Percentiles rank a stretch among this genome's conserved stretches.
These are phyloP conservation scores for Monascus purpureus DNA, from an alignment of 495 filamentous ascomycete genomes.

Conservation along the genomic window DNA sequence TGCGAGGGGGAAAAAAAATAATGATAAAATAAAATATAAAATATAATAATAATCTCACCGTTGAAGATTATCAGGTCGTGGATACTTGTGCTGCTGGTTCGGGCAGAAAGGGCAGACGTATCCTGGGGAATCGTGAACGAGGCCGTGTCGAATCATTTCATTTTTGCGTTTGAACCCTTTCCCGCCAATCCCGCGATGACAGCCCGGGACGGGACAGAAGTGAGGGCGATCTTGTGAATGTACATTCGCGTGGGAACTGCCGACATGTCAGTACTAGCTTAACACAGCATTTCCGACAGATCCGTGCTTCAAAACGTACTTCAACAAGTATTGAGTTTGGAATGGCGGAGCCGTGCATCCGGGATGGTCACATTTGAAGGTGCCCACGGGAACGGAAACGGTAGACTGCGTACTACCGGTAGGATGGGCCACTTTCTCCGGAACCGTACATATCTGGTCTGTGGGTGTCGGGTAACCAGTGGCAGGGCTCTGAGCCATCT, in stretches of 20 bases:
- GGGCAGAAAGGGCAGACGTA: slow-evolving; percentile 97
- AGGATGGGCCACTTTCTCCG: slow-evolving; percentile 13
- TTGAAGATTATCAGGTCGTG: slow-evolving; percentile 92
- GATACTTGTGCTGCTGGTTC: slow-evolving; percentile 92
- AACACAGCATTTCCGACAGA: slow-evolving; percentile 12
- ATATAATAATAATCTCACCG: too few relatives aligned
- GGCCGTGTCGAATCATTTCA: slow-evolving; percentile 95
- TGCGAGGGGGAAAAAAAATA: not conserved
- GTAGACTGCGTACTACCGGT: slow-evolving; percentile 11
- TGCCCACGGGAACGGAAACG: slow-evolving; percentile 13
- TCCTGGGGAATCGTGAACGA: slow-evolving; percentile 89
- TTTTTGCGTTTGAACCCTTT: slow-evolving; percentile 98
- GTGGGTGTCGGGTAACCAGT: slow-evolving; percentile 30
- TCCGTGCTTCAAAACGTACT: slow-evolving; percentile 36
- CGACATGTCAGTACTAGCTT: too few relatives aligned
- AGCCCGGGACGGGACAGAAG: slow-evolving; percentile 74
- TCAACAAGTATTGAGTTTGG: slow-evolving; percentile 76
- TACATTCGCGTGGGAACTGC: slow-evolving; percentile 94
- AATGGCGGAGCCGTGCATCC: slow-evolving; percentile 78
- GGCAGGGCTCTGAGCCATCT: slow-evolving; percentile 21
- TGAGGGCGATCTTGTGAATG: slow-evolving; percentile 84
- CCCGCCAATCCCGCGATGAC: slow-evolving; percentile 65
- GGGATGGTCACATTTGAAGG: slow-evolving; percentile 50
- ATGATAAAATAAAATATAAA: too few relatives aligned
- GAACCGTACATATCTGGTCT: slow-evolving; percentile 15